Base-by-base conservation (phyloP, 2,329 filamentous ascomycete species). In the Aureobasidium uvarum region DNA sequence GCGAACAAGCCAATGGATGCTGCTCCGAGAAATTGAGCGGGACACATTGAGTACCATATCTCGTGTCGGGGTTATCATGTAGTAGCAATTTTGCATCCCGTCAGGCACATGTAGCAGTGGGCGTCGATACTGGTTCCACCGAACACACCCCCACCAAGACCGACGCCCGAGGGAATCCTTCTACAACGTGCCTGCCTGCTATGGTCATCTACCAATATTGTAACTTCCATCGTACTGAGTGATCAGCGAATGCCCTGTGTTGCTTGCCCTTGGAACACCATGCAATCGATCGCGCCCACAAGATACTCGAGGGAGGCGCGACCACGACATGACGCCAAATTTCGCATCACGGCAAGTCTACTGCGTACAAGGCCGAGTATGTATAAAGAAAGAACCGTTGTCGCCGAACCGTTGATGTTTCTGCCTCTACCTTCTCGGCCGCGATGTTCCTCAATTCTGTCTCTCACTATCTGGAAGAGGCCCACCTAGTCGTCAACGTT, bases 131-230 rank as follows among this genome's bases (percentile, higher is more conserved):
- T n/a, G n/a, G 14, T 31, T 6, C 7, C 7, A 3, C 10, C 48
- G 16, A 25, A 31, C 16, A 51, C 8, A 28, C 39, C 38, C 10
- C 16, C 39, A 23, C 16, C 25, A 43, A 14, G 28, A 20, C 23
- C 38, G 39, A 58, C 25, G 14, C 2, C 39, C 55, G 55, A 58
- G 39, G 13, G 20, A 46, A 23, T 33, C 55, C 55, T 58, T 58
- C 38, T 58, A 16, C 39, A 58, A 58, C 55, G 55, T 41, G 18
- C 55, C 25, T 41, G 18, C 55, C 25, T 51, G 48, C 48, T 31
- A 46, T 20, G 55, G 16, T 45, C 39, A 45, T 45, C 25, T 20
- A 45, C 55, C 39, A 43, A 58, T 58, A 45, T 33, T 58, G 28
- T 33, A 36, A 58, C 25, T 45, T 58, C 28, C 39, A 45, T 45